Evolutionary conservation across 1,139 yeast genomes (phyloP).

Genomic region (Yamadazyma songkhlaensis): DNA sequence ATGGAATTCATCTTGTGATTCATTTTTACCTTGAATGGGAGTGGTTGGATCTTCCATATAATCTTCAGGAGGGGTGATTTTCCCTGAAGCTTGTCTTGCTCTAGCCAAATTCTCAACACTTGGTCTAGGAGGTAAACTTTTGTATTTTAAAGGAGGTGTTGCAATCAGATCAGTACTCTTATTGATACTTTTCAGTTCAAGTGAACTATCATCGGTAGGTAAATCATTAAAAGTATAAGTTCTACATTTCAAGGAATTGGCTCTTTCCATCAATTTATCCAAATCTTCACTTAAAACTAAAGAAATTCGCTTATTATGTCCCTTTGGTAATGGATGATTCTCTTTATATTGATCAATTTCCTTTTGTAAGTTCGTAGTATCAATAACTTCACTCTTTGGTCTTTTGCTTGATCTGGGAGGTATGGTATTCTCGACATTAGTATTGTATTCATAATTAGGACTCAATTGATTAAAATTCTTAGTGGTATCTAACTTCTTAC

Average conservation of each 20-base stretch:
- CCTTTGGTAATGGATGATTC: slow-evolving; percentile 3
- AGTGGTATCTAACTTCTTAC: slow-evolving; percentile 3
- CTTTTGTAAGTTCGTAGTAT: slow-evolving; percentile 10
- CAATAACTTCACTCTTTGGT: slow-evolving; percentile 32
- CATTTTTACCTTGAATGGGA: too few species aligned
- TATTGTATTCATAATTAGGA: slow-evolving; percentile 33
- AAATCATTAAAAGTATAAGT: slow-evolving; percentile 14
- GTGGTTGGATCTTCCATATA: not conserved
- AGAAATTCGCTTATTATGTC: slow-evolving; percentile 17
- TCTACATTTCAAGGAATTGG: slow-evolving; percentile 22
- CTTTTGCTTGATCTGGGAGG: slow-evolving; percentile 44
- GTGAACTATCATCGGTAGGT: slow-evolving; percentile 10
- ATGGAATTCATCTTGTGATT: too few species aligned
- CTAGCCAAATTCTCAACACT: slow-evolving; percentile 26
- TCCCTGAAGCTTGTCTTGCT: slow-evolving; percentile 30
- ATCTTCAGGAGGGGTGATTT: not conserved
- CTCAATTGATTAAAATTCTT: slow-evolving; percentile 9
- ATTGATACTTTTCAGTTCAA: slow-evolving; percentile 7
- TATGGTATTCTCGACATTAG: slow-evolving; percentile 37
- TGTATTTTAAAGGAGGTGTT: not conserved
- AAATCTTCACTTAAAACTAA: slow-evolving; percentile 35
- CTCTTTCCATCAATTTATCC: slow-evolving; percentile 41
- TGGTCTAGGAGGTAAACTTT: slow-evolving; percentile 37
- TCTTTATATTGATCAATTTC: slow-evolving; percentile 13
- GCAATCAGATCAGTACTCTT: not conserved